phyloP scores from a whole-genome alignment of 164 flowering plant species.

The Annona cherimola region DNA sequence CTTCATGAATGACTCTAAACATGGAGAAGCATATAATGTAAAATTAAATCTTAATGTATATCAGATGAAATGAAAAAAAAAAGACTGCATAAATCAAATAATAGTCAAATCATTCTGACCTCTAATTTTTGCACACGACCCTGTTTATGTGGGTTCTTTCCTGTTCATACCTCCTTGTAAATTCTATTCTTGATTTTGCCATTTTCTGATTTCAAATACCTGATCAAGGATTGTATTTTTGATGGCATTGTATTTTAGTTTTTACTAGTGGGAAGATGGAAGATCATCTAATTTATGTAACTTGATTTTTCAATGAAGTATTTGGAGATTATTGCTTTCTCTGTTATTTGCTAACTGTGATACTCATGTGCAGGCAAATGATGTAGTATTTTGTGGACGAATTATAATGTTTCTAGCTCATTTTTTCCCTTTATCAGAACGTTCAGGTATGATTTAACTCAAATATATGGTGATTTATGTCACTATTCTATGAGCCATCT shows the following conservation, averaged over 20 bases:
- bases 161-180: neutral
- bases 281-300: neutral
- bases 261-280: neutral
- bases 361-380: constrained; percentile 66
- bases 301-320: neutral
- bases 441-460: constrained; percentile 56
- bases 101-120: too few relatives aligned
- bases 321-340: neutral
- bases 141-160: neutral
- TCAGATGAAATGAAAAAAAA: too few relatives aligned
- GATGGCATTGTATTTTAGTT: neutral
- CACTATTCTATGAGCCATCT: neutral
- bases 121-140: neutral
- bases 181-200: neutral
- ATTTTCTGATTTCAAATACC: neutral
- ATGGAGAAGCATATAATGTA: too few relatives aligned
- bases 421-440: constrained; percentile 96
- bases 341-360: neutral
- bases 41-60: too few relatives aligned
- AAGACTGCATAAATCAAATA: too few relatives aligned
- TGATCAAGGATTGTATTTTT: neutral
- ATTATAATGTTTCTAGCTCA: constrained; percentile 98
- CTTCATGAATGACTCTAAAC: too few relatives aligned
- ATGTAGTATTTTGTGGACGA: constrained; percentile 97
- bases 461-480: neutral